These are phyloP conservation scores for Aspergillus nomiae DNA, from an alignment of 2,329 filamentous ascomycete species.

Conservation along the genomic window DNA sequence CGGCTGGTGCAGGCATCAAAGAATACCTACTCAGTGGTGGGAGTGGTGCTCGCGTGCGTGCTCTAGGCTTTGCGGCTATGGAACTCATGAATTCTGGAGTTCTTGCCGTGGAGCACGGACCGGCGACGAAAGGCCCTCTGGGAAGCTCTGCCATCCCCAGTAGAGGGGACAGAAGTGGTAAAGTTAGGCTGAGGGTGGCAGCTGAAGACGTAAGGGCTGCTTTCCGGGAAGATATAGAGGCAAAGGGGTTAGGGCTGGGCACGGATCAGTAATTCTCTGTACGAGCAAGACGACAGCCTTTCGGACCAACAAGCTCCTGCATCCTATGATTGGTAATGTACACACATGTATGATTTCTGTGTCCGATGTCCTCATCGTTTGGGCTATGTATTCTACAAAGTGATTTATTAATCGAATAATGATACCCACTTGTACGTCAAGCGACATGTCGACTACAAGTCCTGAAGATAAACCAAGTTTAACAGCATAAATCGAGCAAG, in stretches of 20 bases:
- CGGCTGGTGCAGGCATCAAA: slow-evolving; percentile 59
- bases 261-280: slow-evolving; percentile 31
- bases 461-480: neutral
- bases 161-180: slow-evolving; percentile 81
- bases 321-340: neutral
- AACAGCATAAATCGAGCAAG: neutral
- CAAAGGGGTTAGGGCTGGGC: slow-evolving; percentile 73
- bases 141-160: slow-evolving; percentile 52
- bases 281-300: neutral
- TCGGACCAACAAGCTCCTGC: neutral
- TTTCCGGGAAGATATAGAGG: slow-evolving; percentile 83
- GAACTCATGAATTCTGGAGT: slow-evolving; percentile 87
- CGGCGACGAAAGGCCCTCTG: slow-evolving; percentile 28
- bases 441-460: neutral
- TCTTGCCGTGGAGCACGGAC: slow-evolving; percentile 69
- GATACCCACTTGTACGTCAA: slow-evolving; percentile 9
- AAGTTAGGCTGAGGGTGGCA: slow-evolving; percentile 80
- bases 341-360: neutral
- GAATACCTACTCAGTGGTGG: slow-evolving; percentile 58
- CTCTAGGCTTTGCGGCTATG: slow-evolving; percentile 72
- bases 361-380: neutral
- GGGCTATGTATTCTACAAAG: neutral
- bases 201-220: slow-evolving; percentile 90
- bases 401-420: slow-evolving; percentile 8
- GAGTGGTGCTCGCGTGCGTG: slow-evolving; percentile 52